Conservation (phyloP, 2,329 filamentous ascomycete genomes). For the Stemphylium vesicarium region DNA sequence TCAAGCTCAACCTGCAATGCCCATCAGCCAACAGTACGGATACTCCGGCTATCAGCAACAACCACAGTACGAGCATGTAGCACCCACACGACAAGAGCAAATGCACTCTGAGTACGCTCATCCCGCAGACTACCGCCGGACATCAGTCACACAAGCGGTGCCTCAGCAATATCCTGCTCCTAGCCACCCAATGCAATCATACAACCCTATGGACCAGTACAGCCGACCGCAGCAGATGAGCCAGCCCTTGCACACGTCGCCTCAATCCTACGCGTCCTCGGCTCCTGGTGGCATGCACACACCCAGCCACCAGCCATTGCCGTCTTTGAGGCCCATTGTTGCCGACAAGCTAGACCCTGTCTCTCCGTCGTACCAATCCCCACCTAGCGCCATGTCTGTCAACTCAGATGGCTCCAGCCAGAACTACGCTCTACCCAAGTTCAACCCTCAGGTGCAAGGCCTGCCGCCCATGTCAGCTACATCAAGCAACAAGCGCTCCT, state of each 20-base stretch:
- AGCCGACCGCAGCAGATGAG: constrained; percentile 47
- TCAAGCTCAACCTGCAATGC: constrained; percentile 32
- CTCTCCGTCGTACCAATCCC: constrained; percentile 53
- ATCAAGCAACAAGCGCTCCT: constrained; percentile 54
- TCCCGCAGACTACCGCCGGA: constrained; percentile 50
- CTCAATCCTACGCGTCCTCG: constrained; percentile 40
- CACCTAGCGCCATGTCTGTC: constrained; percentile 43
- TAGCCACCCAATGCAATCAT: constrained; percentile 44
- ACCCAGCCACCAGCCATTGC: constrained; percentile 46
- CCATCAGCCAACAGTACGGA: constrained; percentile 50
- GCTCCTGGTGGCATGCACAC: constrained; percentile 36
- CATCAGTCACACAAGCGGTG: constrained; percentile 44
- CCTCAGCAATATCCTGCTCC: constrained; percentile 45
- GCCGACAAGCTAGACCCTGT: constrained; percentile 51
- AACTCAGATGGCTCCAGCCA: constrained; percentile 38
- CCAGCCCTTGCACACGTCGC: constrained; percentile 42
- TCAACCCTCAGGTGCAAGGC: constrained; percentile 32
- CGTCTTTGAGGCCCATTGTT: constrained; percentile 49
- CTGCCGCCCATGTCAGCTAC: constrained; percentile 32
- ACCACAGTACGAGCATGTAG: constrained; percentile 48
- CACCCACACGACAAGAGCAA: constrained; percentile 44
- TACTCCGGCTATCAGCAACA: constrained; percentile 48
- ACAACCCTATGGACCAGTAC: constrained; percentile 47
- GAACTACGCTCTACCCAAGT: constrained; percentile 39
- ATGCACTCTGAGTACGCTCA: constrained; percentile 48